Conservation (phyloP, 176 grass and related monocot species). For the Sorghum bicolor region DNA sequence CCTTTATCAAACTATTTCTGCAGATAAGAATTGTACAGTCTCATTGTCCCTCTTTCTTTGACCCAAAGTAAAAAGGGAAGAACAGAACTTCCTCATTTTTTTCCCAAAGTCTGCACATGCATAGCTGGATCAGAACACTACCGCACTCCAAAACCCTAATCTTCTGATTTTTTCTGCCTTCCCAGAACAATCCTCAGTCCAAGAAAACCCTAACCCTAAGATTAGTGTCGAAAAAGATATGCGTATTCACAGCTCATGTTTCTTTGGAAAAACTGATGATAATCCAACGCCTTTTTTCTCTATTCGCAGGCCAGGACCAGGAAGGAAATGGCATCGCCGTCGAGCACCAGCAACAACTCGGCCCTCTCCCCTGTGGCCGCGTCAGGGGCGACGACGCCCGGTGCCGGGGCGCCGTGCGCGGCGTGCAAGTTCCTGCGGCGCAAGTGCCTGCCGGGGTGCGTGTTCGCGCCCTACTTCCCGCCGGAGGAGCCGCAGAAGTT, state of each 20-base stretch:
- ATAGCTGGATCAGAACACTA: conserved; percentile 28
- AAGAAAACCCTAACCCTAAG: conserved; percentile 62
- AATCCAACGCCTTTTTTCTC: neutral
- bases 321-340: conserved; percentile 33
- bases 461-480: conserved; percentile 76
- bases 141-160: conserved; percentile 37
- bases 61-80: conserved; percentile 18
- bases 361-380: conserved; percentile 19
- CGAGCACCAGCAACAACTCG: conserved; percentile 48
- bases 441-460: conserved; percentile 80
- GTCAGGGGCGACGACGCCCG: conserved; percentile 20
- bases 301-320: neutral
- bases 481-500: conserved; percentile 87
- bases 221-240: neutral
- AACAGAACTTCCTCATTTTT: conserved; percentile 7
- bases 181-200: conserved; percentile 26
- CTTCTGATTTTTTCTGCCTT: conserved; percentile 4
- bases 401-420: conserved; percentile 56
- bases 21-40: conserved; percentile 38
- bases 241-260: neutral
- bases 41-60: conserved; percentile 12
- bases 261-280: conserved; percentile 1
- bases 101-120: conserved; percentile 19
- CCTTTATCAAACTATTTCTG: conserved; percentile 33
- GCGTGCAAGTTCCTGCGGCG: conserved; percentile 73